Percentiles rank a stretch among this genome's conserved stretches.
phyloP scores from a whole-genome alignment of 371 early-diverging fungal genomes.

The Rhizopus arrhizus region DNA sequence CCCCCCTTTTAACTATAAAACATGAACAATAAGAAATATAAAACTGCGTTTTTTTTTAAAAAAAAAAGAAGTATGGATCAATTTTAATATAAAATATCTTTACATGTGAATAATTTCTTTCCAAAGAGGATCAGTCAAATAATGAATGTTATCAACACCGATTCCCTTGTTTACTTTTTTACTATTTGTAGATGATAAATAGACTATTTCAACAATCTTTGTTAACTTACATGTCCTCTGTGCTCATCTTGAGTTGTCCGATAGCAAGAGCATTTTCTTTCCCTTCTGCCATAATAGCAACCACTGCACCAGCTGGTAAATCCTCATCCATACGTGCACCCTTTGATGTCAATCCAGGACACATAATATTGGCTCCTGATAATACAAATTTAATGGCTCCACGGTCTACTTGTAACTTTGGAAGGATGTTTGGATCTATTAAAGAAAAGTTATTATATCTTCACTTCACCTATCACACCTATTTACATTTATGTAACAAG shows the following conservation, averaged over 20 bases:
- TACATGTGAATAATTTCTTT: conserved; percentile 55
- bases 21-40: too few species aligned
- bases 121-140: conserved; percentile 89
- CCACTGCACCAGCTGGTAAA: conserved; percentile 76
- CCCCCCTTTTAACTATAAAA: too few species aligned
- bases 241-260: conserved; percentile 87
- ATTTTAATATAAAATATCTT: conserved; percentile 25
- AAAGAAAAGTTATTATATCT: not conserved
- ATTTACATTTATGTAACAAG: conserved; percentile 88
- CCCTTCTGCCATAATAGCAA: conserved; percentile 94
- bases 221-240: conserved; percentile 84
- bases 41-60: not conserved
- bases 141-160: conserved; percentile 87
- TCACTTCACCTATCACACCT: too few species aligned
- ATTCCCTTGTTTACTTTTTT: conserved; percentile 88
- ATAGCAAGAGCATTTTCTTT: conserved; percentile 94
- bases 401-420: conserved; percentile 90
- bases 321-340: conserved; percentile 85
- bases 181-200: conserved; percentile 36
- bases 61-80: not conserved
- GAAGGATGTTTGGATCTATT: conserved; percentile 89
- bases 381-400: conserved; percentile 98
- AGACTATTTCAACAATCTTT: conserved; percentile 10
- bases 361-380: conserved; percentile 97
- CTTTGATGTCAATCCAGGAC: conserved; percentile 94